Conservation (phyloP, 371 early-diverging fungal species). For the Dentiscutata heterogama region DNA sequence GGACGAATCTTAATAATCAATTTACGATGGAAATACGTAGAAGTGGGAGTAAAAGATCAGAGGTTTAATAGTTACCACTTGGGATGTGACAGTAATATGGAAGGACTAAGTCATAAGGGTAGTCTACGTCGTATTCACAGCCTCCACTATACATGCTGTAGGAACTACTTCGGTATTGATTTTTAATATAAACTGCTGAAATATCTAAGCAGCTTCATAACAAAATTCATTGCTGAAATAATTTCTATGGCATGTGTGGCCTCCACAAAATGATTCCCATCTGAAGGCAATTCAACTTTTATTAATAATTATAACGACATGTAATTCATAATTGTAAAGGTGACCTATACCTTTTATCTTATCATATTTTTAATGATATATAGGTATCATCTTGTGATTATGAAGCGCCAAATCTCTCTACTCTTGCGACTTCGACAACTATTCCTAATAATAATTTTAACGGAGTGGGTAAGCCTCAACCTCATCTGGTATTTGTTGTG, state of each 20-base stretch:
- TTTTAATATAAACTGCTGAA: no score
- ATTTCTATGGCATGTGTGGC: no score
- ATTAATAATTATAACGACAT: neutral
- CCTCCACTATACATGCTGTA: no score
- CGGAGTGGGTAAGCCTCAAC: constrained; percentile 52
- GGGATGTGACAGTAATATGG: neutral
- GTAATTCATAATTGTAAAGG: no score
- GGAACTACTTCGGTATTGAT: no score
- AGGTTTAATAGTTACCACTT: constrained; percentile 66
- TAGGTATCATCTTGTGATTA: constrained; percentile 10
- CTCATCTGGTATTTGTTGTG: constrained; percentile 46
- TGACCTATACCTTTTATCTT: neutral
- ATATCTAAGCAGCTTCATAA: no score
- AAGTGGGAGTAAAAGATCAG: constrained; percentile 90
- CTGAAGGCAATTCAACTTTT: neutral
- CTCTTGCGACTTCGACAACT: constrained; percentile 52
- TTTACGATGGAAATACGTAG: constrained; percentile 50
- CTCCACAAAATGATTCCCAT: neutral
- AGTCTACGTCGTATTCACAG: neutral
- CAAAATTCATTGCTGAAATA: no score
- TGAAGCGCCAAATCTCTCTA: constrained; percentile 61
- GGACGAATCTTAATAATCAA: no score
- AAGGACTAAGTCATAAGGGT: neutral
- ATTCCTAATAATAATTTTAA: constrained; percentile 23
- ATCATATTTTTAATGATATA: neutral